Percentiles rank a stretch among this genome's conserved stretches.
Conservation (phyloP, 352 stramenopile species). For the Phytophthora hybrid region DNA sequence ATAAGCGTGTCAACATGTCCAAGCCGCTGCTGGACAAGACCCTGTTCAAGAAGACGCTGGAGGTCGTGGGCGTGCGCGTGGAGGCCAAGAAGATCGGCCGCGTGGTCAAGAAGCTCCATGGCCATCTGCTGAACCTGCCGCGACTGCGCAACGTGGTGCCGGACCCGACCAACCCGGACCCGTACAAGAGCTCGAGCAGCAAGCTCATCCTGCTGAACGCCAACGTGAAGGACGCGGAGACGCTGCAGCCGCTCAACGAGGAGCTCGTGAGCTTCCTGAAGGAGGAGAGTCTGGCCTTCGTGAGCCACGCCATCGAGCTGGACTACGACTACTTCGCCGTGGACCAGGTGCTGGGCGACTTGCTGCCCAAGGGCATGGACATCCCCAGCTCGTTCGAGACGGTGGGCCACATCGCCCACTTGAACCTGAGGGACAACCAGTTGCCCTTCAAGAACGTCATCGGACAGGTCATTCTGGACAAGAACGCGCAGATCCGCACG, state of each 20-base stretch:
- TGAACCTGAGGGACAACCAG: constrained; percentile 96
- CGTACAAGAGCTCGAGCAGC: constrained; percentile 67
- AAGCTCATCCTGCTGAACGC: constrained; percentile 81
- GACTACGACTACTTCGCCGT: constrained; percentile 84
- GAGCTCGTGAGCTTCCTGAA: constrained; percentile 67
- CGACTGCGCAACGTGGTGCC: constrained; percentile 81
- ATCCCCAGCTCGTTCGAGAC: constrained; percentile 96
- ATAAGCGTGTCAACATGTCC: constrained; percentile 22
- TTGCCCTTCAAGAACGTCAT: constrained; percentile 98
- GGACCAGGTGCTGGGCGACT: constrained; percentile 79
- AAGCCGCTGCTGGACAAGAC: constrained; percentile 66
- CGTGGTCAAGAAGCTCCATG: constrained; percentile 76
- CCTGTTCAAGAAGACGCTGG: constrained; percentile 76
- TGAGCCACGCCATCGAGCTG: constrained; percentile 74
- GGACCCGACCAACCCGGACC: constrained; percentile 66
- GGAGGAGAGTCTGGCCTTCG: constrained; percentile 65
- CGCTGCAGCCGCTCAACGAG: constrained; percentile 55
- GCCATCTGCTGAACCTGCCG: constrained; percentile 77
- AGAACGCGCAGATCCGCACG: constrained; percentile 95
- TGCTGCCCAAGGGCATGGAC: constrained; percentile 85
- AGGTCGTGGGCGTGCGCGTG: constrained; percentile 76
- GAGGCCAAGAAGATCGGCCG: constrained; percentile 84
- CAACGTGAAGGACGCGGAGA: constrained; percentile 65
- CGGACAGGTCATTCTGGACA: constrained; percentile 98
- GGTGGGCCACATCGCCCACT: constrained; percentile 97